Evolutionary conservation across 345 rosid species (phyloP), one percentile per base, ranked within the genome.

Genomic region (Gossypium ekmanianum): DNA sequence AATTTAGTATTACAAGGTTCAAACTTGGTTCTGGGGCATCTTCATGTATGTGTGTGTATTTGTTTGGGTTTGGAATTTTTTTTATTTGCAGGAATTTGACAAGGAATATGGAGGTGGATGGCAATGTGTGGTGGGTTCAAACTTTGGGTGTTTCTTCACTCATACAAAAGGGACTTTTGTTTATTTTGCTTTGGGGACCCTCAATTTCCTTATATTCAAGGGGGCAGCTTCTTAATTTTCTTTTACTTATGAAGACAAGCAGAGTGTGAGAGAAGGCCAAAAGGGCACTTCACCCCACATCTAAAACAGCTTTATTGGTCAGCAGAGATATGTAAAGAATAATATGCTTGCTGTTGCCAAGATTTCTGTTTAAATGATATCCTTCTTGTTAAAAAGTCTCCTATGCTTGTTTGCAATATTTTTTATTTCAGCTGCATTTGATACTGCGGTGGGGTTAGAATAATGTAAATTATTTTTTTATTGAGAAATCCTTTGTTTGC

Each of bases 91-190:
- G 86, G 86, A 81, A 61, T 84, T 87, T 69, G 90, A 87, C 59
- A 72, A 56, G 68, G 65, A 26, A 26, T 72, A 84, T 66, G 90
- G 90, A 2, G 79, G 85, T 2, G 88, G 83, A 61, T 82, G 88
- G 90, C 86, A 83, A 54, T 87, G 90, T 64, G 88, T 87, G 66
- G 87, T 83, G 80, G 87, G 88, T 20, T 79, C 87, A 8, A 80
- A 81, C 55, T 85, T 87, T 72, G 88, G 88, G 3, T 83, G 88
- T 41, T 87, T 80, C 82, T 82, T 85, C 74, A 83, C 87, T 59
- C 87, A 85, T 67, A 66, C 81, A 9, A 67, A 82, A 27, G 87
- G 88, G 44, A 83, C 84, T 74, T 85, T 85, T 74, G 74, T 87
- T 16, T 85, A 87, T 76, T 87, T 87, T 75, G 75, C 81, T 11